Percentiles rank a stretch among this genome's conserved stretches.
Evolutionary conservation across 805 yeast species (phyloP).

Genomic region (Starmerella vaccinii): DNA sequence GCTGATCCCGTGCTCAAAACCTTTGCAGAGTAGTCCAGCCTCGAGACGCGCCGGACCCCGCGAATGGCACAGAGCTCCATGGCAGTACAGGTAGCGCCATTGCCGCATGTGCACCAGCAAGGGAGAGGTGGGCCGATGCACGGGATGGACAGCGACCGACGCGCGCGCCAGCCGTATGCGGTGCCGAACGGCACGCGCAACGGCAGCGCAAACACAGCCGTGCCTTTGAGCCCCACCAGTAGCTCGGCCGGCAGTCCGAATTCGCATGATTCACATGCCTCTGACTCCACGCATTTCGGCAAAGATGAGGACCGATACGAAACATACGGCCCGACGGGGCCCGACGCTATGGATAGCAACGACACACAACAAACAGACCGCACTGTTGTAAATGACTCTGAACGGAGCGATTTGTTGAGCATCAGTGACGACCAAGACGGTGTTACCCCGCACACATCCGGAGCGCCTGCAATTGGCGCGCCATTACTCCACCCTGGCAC

Average conservation of each 20-base stretch:
- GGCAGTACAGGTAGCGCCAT: constrained; percentile 6
- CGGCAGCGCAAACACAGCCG: not conserved
- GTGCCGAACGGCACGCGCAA: not conserved
- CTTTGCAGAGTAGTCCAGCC: not conserved
- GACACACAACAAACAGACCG: constrained; percentile 1
- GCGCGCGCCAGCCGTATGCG: not conserved
- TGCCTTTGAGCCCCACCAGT: not conserved
- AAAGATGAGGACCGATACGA: not conserved
- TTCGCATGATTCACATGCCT: not conserved
- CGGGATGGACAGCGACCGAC: not conserved
- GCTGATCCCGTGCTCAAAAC: constrained; percentile 3
- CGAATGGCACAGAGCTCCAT: constrained; percentile 4
- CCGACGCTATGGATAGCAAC: not conserved
- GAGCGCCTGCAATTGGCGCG: not conserved
- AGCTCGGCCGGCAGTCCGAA: constrained; percentile 1
- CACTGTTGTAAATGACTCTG: not conserved
- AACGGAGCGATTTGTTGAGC: not conserved
- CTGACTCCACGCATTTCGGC: constrained; percentile 2
- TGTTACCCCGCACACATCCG: not conserved
- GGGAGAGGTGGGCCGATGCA: constrained; percentile 1
- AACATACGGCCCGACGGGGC: not conserved
- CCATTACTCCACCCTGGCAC: not conserved
- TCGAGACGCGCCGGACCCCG: not conserved
- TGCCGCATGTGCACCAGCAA: constrained; percentile 4
- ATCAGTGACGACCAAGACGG: not conserved